Evolutionary conservation across 768 basidiomycete species (phyloP).

Genomic region (Pseudohyphozyma bogoriensis): DNA sequence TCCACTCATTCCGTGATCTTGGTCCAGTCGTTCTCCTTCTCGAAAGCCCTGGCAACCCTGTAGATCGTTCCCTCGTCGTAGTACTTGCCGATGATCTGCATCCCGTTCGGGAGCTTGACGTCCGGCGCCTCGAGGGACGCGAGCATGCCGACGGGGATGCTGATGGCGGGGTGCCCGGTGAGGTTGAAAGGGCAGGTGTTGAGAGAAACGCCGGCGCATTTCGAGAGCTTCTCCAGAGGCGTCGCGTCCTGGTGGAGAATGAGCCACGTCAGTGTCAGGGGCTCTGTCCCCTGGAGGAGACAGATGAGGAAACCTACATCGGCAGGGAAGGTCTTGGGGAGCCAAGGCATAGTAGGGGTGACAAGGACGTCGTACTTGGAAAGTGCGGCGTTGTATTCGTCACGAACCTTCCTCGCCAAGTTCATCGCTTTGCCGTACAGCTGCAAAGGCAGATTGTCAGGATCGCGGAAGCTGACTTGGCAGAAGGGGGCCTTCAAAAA

Average conservation of each 20-base stretch:
- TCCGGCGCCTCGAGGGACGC: not conserved
- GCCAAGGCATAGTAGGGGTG: constrained; percentile 40
- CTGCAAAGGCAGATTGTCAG: not conserved
- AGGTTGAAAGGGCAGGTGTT: constrained; percentile 1
- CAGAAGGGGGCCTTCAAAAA: not conserved
- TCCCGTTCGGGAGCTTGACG: not conserved
- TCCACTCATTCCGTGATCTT: not conserved
- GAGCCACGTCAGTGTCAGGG: too few species aligned
- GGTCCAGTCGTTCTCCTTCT: constrained; percentile 4
- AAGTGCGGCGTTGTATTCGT: constrained; percentile 39
- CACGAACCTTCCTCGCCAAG: constrained; percentile 37
- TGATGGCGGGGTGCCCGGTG: not conserved
- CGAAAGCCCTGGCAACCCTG: not conserved
- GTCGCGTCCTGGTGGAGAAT: too few species aligned
- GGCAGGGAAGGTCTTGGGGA: constrained; percentile 39
- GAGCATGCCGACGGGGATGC: not conserved
- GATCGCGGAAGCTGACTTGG: constrained; percentile 5
- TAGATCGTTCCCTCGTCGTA: not conserved
- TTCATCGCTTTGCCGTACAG: constrained; percentile 40
- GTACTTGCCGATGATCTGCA: constrained; percentile 4
- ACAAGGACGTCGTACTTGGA: constrained; percentile 38
- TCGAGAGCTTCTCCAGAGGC: too few species aligned
- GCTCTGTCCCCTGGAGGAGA: not conserved
- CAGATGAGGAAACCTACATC: constrained; percentile 29
- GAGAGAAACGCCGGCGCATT: constrained; percentile 6